Evolutionary conservation across 164 flowering plant genomes (phyloP).

Genomic region (Platanus orientalis): DNA sequence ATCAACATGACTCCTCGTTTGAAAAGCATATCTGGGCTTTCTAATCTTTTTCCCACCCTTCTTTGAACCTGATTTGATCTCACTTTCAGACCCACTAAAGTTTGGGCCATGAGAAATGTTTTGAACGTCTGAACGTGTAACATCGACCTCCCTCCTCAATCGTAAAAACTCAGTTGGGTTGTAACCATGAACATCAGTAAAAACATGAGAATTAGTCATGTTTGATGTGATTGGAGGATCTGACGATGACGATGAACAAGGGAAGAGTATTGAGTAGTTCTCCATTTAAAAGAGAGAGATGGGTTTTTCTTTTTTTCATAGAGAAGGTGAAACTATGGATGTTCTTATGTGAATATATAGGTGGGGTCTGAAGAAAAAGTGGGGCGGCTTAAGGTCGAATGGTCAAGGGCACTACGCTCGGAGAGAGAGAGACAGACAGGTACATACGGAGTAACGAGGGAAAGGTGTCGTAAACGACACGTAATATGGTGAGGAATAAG

Average conservation of each 20-base stretch:
- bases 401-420: too few relatives aligned
- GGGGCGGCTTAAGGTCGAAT: too few relatives aligned
- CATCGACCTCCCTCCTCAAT: constrained; percentile 11
- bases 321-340: not conserved
- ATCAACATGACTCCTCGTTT: constrained; percentile 76
- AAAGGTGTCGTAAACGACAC: constrained; percentile 34
- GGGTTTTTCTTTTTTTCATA: too few relatives aligned
- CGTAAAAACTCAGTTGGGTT: constrained; percentile 18
- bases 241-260: constrained; percentile 17
- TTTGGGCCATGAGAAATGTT: not conserved
- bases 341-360: not conserved
- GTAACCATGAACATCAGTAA: constrained; percentile 11
- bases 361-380: not conserved
- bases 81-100: constrained; percentile 14
- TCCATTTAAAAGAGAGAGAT: constrained; percentile 19
- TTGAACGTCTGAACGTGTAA: not conserved
- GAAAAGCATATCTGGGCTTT: constrained; percentile 63
- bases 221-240: not conserved
- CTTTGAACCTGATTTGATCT: constrained; percentile 18
- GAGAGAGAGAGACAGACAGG: not conserved
- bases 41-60: constrained; percentile 39
- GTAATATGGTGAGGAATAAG: constrained; percentile 8
- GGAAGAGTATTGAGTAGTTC: constrained; percentile 27
- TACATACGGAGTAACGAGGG: not conserved
- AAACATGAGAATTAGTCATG: constrained; percentile 10